Base-by-base conservation (phyloP, 2,329 filamentous ascomycete species). In the Exophiala alcalophila region DNA sequence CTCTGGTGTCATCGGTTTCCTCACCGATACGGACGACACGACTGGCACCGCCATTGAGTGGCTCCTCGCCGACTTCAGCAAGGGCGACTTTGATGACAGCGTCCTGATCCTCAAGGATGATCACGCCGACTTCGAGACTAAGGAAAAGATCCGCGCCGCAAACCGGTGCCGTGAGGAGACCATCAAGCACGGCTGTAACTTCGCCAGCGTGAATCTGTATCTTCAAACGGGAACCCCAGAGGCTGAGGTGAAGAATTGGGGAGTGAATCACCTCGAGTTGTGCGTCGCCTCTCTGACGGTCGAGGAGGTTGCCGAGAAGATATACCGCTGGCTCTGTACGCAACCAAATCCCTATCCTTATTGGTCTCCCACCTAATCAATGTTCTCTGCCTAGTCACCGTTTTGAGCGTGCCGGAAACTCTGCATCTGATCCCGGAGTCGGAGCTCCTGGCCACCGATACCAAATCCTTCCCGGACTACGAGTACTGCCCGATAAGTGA, bases 291-390 rank as follows among this genome's bases (percentile, higher is more conserved):
- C 23, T 14, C n/a, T 44, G 21, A 37, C 33, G 8, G 29, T 30
- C 26, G 31, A 47, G 21, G 43, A 47, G 27, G 40, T 50, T 10
- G 40, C 53, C 14, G 27, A 52, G 23, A 35, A 43, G 18, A 43
- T 57, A 29, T 52, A 44, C 20, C 29, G 40, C 16, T 54, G 49
- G 48, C 44, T 57, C 4, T 52, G 54, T 57, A 46, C 37, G 50
- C 39, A 10, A 15, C 28, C 20, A 9, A 9, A 15, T 10, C 15
- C 28, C 6, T 15, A 15, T 31, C 11, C 25, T 11, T 4, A 11
- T 21, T 30, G 2, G 18, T 26, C 27, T 20, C 9, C 27, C 11
- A 14, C 23, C 1, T 3, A 32, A n/a, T 20, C 8, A 7, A 12
- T n/a, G 3, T n/a, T 33, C 25, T 23, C 29, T 11, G 8, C 9